Evolutionary conservation across 768 basidiomycete genomes (phyloP), one percentile per base, ranked within the genome.

Genomic region (Pleurotus tuber-regium): DNA sequence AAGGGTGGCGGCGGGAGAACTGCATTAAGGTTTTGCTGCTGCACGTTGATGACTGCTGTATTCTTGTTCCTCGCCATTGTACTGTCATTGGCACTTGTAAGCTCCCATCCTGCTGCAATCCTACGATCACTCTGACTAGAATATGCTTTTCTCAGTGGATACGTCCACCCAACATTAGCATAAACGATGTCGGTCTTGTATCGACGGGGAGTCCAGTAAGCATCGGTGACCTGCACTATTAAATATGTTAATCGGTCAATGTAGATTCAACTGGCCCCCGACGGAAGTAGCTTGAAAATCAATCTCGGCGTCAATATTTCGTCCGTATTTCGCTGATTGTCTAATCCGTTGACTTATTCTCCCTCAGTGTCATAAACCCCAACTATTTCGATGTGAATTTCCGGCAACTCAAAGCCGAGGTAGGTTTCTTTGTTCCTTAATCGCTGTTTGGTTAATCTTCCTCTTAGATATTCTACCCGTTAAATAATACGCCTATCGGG

Each of bases 321-420:
- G 87, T 89, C 58, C 50, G 85, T 65, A 54, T 35, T 23, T 40
- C 35, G 8, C 54, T 53, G 9, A n/a, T 36, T 25, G 41, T 50
- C 10, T 33, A 11, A 10, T 21, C 1, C 35, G 21, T 33, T 7
- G 25, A 18, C 54, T 64, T 30, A 58, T 39, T 51, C 28, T 43
- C 4, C 8, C 30, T 2, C 57, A 92, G 89, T 24, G 86, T 92
- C 50, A 70, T 71, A 61, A 93, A 93, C 60, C 91, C 90, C 24
- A 92, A 92, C 64, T 90, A 81, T 67, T 90, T 93, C 62, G 66
- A 77, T 7, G 84, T 87, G 8, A 75, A 74, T 16, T 77, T 93
- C 65, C 76, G 77, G 48, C 76, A 77, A 51, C 79, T 93, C 56
- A 72, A 77, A 38, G 85, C 84, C 3, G 66, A 84, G 33, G 86